A percentile compares a stretch with the other conserved stretches of the same genome.
These are phyloP conservation scores for Venturia nashicola DNA, from an alignment of 2,329 filamentous ascomycete genomes.

Conservation along the genomic window DNA sequence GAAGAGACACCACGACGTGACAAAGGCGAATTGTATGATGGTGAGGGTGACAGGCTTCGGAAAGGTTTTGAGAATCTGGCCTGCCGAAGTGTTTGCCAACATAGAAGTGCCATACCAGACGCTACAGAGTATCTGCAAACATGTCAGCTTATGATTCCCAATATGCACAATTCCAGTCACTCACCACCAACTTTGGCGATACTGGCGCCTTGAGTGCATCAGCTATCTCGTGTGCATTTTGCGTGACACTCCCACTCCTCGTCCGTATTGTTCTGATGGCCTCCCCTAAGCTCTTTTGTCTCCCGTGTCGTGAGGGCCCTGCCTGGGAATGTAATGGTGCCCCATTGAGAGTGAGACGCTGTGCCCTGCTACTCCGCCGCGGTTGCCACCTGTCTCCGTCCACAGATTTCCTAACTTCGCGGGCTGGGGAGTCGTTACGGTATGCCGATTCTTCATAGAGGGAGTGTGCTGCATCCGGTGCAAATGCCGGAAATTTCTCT, in stretches of 20 bases:
- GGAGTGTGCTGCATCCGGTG: constrained; percentile 5
- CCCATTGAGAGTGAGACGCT: background rate
- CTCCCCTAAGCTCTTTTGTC: constrained; percentile 81
- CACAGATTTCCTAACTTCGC: background rate
- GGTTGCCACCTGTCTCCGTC: constrained; percentile 45
- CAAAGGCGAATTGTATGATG: constrained; percentile 84
- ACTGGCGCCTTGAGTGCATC: constrained; percentile 83
- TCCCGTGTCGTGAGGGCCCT: constrained; percentile 34
- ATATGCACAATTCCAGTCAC: constrained; percentile 15
- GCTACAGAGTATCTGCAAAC: constrained; percentile 61
- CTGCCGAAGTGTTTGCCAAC: constrained; percentile 93
- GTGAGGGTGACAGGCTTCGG: constrained; percentile 86
- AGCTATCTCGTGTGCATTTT: constrained; percentile 87
- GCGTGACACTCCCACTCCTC: constrained; percentile 73
- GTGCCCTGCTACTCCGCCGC: constrained; percentile 37
- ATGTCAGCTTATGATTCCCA: constrained; percentile 17
- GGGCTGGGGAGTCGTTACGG: constrained; percentile 1
- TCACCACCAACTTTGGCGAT: constrained; percentile 77
- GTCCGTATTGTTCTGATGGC: constrained; percentile 74
- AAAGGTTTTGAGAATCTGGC: constrained; percentile 87
- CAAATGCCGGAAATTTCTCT: constrained; percentile 12
- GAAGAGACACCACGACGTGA: constrained; percentile 75
- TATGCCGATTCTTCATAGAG: background rate
- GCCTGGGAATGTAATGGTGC: background rate
- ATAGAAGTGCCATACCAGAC: constrained; percentile 94